Evolutionary conservation across 495 filamentous ascomycete species (phyloP), one percentile per base, ranked within the genome.

Genomic region (Poronia punctata): DNA sequence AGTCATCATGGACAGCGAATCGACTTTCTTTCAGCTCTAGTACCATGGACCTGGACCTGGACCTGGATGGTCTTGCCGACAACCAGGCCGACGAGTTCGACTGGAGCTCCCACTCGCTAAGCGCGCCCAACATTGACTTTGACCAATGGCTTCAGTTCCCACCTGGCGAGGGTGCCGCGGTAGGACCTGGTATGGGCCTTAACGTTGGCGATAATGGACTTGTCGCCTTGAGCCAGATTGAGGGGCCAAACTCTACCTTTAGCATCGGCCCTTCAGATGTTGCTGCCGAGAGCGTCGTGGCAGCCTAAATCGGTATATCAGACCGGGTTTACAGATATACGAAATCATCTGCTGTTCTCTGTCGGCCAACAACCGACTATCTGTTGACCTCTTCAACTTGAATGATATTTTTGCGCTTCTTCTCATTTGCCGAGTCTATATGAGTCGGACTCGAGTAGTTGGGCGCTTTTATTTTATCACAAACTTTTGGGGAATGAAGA

Each of bases 61-160:
- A 57, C 15, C 50, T 54, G 37, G 54, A 64, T 24, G 50, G 52
- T 25, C 38, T 41, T 8, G 34, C 29, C 7, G 46, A 57, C 19
- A 52, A 46, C 12, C 44, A 48, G 14, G 44, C 46, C 27, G 56
- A 60, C 43, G 54, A 54, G 7, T 65, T 65, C 33, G 61, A 65
- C 41, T 65, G 61, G 61, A 61, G 56, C 35, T 54, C 57, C 23
- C 41, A 62, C 1, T 41, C 61, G 38, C n/a, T n/a, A n/a, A n/a
- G n/a, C 1, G 57, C 50, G 3, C 54, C 51, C 1, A 59, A 64
- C 28, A 59, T 68, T 29, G 63, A 70, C 48, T 65, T 65, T 33
- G 63, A 64, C 24, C 65, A 68, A 36, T 70, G 60, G 59, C 51
- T 70, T 24, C 60, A 68, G 35, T 70, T 64, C 40, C 61, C 61